phyloP scores from a whole-genome alignment of 495 filamentous ascomycete genomes.

The Trichoderma reesei region DNA sequence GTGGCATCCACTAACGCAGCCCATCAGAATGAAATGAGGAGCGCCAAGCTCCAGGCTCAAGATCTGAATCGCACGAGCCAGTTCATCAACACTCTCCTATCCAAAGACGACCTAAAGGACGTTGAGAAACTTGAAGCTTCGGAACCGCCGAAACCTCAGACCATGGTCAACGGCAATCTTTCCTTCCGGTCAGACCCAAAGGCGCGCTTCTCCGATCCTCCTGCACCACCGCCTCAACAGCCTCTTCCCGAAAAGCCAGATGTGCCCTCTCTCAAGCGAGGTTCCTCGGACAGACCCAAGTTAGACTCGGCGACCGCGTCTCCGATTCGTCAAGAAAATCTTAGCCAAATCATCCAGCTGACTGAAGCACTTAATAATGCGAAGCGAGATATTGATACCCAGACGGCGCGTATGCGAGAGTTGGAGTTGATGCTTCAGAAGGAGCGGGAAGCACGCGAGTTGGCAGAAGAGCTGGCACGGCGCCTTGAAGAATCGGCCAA shows the following conservation, averaged over 20 bases:
- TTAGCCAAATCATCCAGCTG: constrained; percentile 66
- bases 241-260: constrained; percentile 86
- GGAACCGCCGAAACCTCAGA: constrained; percentile 29
- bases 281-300: constrained; percentile 65
- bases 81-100: constrained; percentile 65
- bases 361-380: constrained; percentile 72
- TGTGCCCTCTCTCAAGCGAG: constrained; percentile 57
- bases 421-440: constrained; percentile 68
- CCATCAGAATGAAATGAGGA: constrained; percentile 72
- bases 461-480: constrained; percentile 71
- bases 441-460: constrained; percentile 71
- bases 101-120: constrained; percentile 62
- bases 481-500: constrained; percentile 48
- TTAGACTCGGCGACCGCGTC: constrained; percentile 40
- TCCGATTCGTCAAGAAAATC: constrained; percentile 51
- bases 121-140: constrained; percentile 37
- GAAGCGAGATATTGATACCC: constrained; percentile 71
- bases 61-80: constrained; percentile 74
- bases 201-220: constrained; percentile 75
- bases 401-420: constrained; percentile 67
- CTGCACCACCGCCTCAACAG: constrained; percentile 84
- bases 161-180: constrained; percentile 30
- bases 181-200: constrained; percentile 49
- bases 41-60: constrained; percentile 74
- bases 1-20: constrained; percentile 11